phyloP scores from a whole-genome alignment of 73 alveolate species.

The Loxodes magnus region DNA sequence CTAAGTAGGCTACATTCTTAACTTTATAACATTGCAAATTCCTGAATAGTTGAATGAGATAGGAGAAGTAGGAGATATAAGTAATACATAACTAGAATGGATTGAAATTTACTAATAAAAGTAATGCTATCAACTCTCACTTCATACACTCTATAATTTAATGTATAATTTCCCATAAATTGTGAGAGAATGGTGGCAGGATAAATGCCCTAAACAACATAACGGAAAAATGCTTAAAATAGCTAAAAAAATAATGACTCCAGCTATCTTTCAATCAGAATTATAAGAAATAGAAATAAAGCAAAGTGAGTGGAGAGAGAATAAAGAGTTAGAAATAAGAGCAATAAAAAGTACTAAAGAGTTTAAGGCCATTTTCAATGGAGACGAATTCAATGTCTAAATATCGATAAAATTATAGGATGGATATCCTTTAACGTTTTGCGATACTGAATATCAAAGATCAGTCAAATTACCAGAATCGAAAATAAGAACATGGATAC shows the following conservation, averaged over 20 bases:
- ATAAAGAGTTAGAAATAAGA: conserved; percentile 17
- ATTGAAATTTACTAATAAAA: no score
- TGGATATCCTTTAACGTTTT: conserved; percentile 37
- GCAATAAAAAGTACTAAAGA: conserved; percentile 41
- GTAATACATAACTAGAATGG: no score
- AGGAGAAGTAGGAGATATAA: no score
- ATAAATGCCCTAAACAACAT: no score
- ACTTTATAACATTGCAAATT: no score
- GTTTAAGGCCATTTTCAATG: conserved; percentile 18
- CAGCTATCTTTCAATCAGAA: conserved; percentile 46
- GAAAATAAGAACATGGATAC: conserved; percentile 43
- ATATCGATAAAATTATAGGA: conserved; percentile 31
- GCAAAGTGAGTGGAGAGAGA: conserved; percentile 13
- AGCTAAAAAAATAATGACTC: conserved; percentile 35
- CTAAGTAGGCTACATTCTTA: no score
- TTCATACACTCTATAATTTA: no score
- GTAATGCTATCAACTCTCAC: no score
- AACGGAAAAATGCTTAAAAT: conserved; percentile 19
- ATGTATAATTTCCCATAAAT: no score
- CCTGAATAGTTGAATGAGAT: no score
- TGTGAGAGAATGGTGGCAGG: no score
- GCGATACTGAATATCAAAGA: conserved; percentile 29
- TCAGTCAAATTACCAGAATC: conserved; percentile 26
- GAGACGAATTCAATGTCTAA: conserved; percentile 37
- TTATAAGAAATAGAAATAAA: conserved; percentile 40